Base-by-base conservation (phyloP, 768 basidiomycete species). In the Suillus hirtellus region DNA sequence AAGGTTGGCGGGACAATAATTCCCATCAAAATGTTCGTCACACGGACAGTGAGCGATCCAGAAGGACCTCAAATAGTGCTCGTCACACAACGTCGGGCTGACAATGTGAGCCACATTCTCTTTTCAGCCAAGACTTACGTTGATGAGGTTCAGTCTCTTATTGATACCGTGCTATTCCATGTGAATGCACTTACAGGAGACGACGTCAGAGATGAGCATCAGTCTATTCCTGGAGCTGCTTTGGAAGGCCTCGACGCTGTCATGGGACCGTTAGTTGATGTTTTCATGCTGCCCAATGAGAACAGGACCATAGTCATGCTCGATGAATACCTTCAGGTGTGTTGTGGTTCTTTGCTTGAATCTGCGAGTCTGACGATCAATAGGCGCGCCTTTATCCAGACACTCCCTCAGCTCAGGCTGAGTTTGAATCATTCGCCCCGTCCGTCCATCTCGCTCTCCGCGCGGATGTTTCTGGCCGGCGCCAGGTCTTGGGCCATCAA, bases 161-260 rank as follows among this genome's bases (percentile, higher is more conserved):
- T 86, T 9, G 89, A 90, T 64, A 92, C 90, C 0, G 89, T 92
- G 1, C 60, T 90, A 12, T 93, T 90, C 78, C 89, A 92, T 59
- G 76, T 95, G 38, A 83, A 93, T 65, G 88, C 90, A 1, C 68
- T 92, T n/a, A 93, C 89, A 0, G 92, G 92, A n/a, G 80, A 81
- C n/a, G 86, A 90, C 60, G 73, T 75, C 7, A 69, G 65, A 37
- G 49, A 65, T 12, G 66, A 60, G 40, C 47, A 31, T 38, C 40
- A 38, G 3, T 59, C 60, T 58, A 70, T 63, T 62, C 66, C 75
- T 56, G 75, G 70, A 2, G 79, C 72, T 42, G 66, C 80, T 5
- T 72, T 91, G 1, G 80, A 89, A 70, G 90, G 90, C 10, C 68
- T 81, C 7, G 88, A 89, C 66, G 72, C 86, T 35, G 82, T 92